Evolutionary conservation across 2,329 filamentous ascomycete species (phyloP).

Genomic region (Metarhizium sp.): DNA sequence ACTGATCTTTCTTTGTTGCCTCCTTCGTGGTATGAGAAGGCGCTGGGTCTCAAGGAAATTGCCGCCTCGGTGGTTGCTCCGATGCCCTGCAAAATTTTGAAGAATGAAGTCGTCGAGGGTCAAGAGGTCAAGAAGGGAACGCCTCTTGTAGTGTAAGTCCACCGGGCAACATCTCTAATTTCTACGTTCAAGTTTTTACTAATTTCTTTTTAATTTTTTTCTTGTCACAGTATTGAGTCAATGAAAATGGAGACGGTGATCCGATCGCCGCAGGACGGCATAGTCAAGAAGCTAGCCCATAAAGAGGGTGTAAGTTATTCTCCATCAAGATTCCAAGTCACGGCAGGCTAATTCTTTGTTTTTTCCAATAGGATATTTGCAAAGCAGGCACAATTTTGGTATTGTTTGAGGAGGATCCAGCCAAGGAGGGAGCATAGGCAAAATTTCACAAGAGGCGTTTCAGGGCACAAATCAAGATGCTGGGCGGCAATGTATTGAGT

Average conservation of each 20-base stretch:
- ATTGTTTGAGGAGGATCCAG: slow-evolving; percentile 52
- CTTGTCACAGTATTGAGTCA: slow-evolving; percentile 55
- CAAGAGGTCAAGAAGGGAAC: slow-evolving; percentile 77
- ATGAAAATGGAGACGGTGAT: slow-evolving; percentile 91
- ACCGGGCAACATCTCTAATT: background rate
- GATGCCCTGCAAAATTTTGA: slow-evolving; percentile 95
- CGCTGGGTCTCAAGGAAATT: slow-evolving; percentile 71
- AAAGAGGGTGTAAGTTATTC: slow-evolving; percentile 55
- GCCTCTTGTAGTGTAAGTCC: slow-evolving; percentile 67
- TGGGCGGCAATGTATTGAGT: background rate
- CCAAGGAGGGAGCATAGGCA: slow-evolving; percentile 16
- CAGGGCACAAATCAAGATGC: background rate
- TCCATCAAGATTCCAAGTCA: too few species aligned
- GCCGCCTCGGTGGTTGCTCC: slow-evolving; percentile 80
- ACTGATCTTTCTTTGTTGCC: slow-evolving; percentile 46
- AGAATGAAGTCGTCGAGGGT: slow-evolving; percentile 79
- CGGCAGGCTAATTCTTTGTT: too few species aligned
- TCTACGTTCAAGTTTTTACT: background rate
- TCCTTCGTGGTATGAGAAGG: slow-evolving; percentile 80
- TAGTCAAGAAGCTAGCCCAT: slow-evolving; percentile 64
- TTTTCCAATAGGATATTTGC: slow-evolving; percentile 54
- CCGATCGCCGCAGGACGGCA: slow-evolving; percentile 62
- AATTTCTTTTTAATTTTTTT: background rate
- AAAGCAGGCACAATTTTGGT: slow-evolving; percentile 69
- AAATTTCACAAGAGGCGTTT: slow-evolving; percentile 7